phyloP scores from a whole-genome alignment of 768 basidiomycete species.

The Kwoniella sp. region DNA sequence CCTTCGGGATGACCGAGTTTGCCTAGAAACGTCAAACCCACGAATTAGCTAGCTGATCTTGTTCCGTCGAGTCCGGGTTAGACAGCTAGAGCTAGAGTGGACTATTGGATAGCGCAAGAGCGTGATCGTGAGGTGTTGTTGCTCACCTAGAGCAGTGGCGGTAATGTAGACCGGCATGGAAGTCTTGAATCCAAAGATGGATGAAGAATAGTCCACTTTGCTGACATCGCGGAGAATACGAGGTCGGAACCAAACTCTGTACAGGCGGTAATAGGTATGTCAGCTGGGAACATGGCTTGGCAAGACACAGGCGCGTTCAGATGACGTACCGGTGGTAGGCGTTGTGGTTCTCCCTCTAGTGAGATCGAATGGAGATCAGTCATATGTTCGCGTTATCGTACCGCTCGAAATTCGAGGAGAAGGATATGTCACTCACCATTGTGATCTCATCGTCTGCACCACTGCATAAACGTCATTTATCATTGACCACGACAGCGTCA shows the following conservation, averaged over 20 bases:
- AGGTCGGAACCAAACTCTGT: constrained; percentile 81
- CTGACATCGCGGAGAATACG: constrained; percentile 83
- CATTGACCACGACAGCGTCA: no score
- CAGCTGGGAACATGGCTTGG: not conserved
- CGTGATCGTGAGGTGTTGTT: no score
- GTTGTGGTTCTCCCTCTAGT: constrained; percentile 74
- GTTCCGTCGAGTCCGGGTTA: no score
- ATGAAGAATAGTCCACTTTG: constrained; percentile 77
- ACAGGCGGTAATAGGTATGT: constrained; percentile 11
- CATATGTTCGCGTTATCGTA: constrained; percentile 18
- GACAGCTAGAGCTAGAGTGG: not conserved
- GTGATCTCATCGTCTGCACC: constrained; percentile 78
- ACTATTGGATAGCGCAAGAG: not conserved
- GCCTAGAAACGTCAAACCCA: no score
- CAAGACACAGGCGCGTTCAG: constrained; percentile 57
- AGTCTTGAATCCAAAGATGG: constrained; percentile 73
- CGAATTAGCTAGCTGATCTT: no score
- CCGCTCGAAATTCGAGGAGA: constrained; percentile 25
- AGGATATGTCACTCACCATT: constrained; percentile 66
- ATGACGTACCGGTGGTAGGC: constrained; percentile 77
- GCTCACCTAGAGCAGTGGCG: constrained; percentile 56
- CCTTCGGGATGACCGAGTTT: constrained; percentile 94
- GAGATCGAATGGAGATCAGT: no score
- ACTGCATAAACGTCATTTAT: constrained; percentile 2
- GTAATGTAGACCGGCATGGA: constrained; percentile 77